A percentile compares a stretch with the other conserved stretches of the same genome.
Conservation (phyloP, 768 basidiomycete genomes). For the Rhodosporidiobolus sp. region DNA sequence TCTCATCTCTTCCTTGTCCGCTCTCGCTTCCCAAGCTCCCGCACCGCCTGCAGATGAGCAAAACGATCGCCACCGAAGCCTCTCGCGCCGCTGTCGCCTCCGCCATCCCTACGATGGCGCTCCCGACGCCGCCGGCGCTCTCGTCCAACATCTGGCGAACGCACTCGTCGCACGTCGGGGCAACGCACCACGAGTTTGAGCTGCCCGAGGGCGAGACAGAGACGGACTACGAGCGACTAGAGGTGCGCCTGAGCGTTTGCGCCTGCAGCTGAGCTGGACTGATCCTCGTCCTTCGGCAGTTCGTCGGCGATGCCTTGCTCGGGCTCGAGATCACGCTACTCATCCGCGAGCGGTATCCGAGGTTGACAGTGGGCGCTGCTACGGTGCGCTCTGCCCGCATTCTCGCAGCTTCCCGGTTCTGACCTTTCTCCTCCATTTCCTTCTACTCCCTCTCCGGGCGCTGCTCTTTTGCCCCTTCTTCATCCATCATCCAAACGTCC, state of each 20-base stretch:
- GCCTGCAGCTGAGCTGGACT: too few species aligned
- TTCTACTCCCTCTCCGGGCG: too few species aligned
- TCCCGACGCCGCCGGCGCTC: not conserved
- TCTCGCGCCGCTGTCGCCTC: not conserved
- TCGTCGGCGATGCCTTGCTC: constrained; percentile 26
- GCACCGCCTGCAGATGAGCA: not conserved
- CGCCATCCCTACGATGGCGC: not conserved
- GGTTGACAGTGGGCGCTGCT: not conserved
- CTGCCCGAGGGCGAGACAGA: not conserved
- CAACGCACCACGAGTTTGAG: constrained; percentile 9
- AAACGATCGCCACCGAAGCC: not conserved
- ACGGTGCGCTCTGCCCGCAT: not conserved
- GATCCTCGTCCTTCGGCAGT: not conserved
- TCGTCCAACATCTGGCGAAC: not conserved
- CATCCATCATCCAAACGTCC: too few species aligned
- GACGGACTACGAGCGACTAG: constrained; percentile 27
- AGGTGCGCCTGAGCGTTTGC: not conserved
- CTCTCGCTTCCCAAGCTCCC: not conserved
- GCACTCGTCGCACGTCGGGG: not conserved
- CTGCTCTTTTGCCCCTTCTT: too few species aligned
- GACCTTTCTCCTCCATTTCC: not conserved
- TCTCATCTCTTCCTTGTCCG: not conserved
- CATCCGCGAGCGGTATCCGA: constrained; percentile 10
- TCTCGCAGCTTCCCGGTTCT: rapidly evolving
- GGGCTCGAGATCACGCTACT: constrained; percentile 6